phyloP scores from a whole-genome alignment of 805 yeast genomes.

The Candida odintsovae region DNA sequence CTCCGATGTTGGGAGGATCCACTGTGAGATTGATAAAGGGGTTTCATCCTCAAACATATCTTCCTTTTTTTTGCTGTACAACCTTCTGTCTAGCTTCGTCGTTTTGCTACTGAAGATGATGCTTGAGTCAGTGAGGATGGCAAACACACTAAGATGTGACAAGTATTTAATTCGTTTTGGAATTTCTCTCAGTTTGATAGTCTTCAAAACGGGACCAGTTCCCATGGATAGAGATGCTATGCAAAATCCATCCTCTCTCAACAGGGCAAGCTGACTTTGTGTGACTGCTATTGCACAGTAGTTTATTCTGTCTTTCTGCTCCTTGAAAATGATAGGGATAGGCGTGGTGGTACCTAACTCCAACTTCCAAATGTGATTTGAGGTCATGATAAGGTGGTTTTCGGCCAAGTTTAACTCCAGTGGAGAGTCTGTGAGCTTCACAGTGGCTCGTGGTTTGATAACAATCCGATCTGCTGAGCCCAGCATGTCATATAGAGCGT shows the following conservation, averaged over 20 bases:
- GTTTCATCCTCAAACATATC: slow-evolving; percentile 19
- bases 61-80: slow-evolving; percentile 3
- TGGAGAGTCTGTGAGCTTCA: slow-evolving; percentile 14
- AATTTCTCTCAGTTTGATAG: slow-evolving; percentile 20
- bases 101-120: slow-evolving; percentile 15
- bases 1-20: slow-evolving; percentile 25
- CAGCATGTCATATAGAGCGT: slow-evolving; percentile 2
- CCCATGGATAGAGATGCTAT: slow-evolving; percentile 14
- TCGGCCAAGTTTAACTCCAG: slow-evolving; percentile 10
- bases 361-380: slow-evolving; percentile 17
- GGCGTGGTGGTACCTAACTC: slow-evolving; percentile 6
- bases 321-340: slow-evolving; percentile 17
- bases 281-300: slow-evolving; percentile 7
- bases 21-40: slow-evolving; percentile 28
- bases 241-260: slow-evolving; percentile 31
- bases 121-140: slow-evolving; percentile 14
- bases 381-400: slow-evolving; percentile 13
- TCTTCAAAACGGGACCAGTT: slow-evolving; percentile 17
- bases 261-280: slow-evolving; percentile 16
- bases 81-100: slow-evolving; percentile 6
- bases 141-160: slow-evolving; percentile 18
- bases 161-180: slow-evolving; percentile 25
- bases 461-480: neutral
- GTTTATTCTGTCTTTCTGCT: slow-evolving; percentile 10
- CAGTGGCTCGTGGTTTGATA: neutral